Evolutionary conservation across 345 rosid species (phyloP), one percentile per base, ranked within the genome.

Genomic region (Mangifera indica): DNA sequence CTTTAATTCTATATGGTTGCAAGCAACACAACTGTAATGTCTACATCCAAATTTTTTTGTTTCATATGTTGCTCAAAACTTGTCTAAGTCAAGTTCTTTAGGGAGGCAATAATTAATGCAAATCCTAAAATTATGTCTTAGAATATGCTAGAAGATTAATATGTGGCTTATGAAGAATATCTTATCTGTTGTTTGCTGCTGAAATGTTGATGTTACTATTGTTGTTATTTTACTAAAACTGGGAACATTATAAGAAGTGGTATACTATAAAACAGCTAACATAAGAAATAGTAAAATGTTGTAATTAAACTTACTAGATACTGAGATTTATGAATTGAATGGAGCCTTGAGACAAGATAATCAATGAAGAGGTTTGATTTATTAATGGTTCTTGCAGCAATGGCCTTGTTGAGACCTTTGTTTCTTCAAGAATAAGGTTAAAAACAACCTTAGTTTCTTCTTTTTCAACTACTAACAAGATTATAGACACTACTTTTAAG

Each of bases 371-470:
- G 84, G 21, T 88, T 91, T 1, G 93, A 91, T 65, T 87, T 88
- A 78, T 93, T 91, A 77, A 86, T 84, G 65, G 86, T 84, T 71
- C 92, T 83, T 2, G 84, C 89, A 34, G 96, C 89, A 63, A 86
- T 74, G 2, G 82, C 83, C 54, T 91, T 91, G 87, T 87, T 91
- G 25, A 88, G 70, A 72, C 97, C 97, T n/a, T 81, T 84, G 90
- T 45, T 89, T 88, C 84, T 91, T 88, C 84, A 93, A 78, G 90
- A 93, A 91, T 62, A 91, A 85, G 24, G 85, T 82, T 76, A n/a
- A 93, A 73, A 32, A 93, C 90, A 62, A 92, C 97, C 87, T 88
- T 93, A 40, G 96, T 92, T 87, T 91, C 98, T 81, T 91, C 98
- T 75, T 87, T 91, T 83, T 93, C 98, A 26, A 91, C 92, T 20